phyloP scores from a whole-genome alignment of 2,329 filamentous ascomycete genomes.

The Beauveria scarabaeidicola region DNA sequence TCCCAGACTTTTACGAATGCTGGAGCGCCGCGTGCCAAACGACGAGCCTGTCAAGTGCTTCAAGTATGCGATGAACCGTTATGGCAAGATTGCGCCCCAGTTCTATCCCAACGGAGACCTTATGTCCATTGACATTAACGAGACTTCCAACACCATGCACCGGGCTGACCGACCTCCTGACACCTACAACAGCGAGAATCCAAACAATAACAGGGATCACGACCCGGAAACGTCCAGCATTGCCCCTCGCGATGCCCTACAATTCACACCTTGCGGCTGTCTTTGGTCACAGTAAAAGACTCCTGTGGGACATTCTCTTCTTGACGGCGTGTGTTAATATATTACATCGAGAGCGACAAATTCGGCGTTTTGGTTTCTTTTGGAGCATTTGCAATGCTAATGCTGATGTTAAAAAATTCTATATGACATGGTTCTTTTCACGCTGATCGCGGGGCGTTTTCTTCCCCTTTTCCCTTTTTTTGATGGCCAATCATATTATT shows the following conservation, averaged over 20 bases:
- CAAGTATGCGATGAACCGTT: slow-evolving; percentile 39
- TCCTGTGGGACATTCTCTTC: not conserved
- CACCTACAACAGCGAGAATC: not conserved
- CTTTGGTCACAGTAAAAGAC: slow-evolving; percentile 34
- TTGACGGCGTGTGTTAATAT: not conserved
- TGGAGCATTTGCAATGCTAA: not conserved
- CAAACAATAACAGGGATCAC: not conserved
- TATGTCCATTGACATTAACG: slow-evolving; percentile 36
- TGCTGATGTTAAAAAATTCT: not conserved
- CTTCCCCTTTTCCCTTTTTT: not conserved
- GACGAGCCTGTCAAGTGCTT: slow-evolving; percentile 34
- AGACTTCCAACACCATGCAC: slow-evolving; percentile 19
- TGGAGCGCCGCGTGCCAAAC: slow-evolving; percentile 39
- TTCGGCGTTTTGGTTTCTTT: not conserved
- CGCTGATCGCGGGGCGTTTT: not conserved
- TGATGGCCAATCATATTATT: not conserved
- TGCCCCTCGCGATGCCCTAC: slow-evolving; percentile 14
- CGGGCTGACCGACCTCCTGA: not conserved
- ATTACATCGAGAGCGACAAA: not conserved
- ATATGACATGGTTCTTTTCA: not conserved
- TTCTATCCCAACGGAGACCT: slow-evolving; percentile 15
- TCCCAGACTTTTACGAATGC: slow-evolving; percentile 45
- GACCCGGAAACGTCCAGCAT: not conserved
- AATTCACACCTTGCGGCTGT: slow-evolving; percentile 45
- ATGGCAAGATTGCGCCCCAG: slow-evolving; percentile 22